phyloP scores from a whole-genome alignment of 306 rosid species.

The Nissolia schottii region DNA sequence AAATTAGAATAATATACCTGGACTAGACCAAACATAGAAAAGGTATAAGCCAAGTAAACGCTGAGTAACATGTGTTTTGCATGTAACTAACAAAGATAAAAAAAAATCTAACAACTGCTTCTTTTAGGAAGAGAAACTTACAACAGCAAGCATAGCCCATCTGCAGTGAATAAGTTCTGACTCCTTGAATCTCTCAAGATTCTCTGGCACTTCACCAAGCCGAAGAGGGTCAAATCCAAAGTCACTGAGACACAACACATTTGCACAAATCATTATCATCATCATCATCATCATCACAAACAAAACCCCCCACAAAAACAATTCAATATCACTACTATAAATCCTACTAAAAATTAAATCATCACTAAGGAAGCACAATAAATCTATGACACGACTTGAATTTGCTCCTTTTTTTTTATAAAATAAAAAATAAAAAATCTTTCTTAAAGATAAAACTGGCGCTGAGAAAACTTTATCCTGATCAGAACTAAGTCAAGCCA shows the following conservation, averaged over 20 bases:
- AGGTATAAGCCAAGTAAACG: too few relatives aligned
- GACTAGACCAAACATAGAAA: too few relatives aligned
- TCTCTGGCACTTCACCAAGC: conserved; percentile 92
- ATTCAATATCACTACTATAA: neutral
- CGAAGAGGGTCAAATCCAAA: conserved; percentile 87
- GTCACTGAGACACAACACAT: conserved; percentile 45
- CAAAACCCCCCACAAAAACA: neutral
- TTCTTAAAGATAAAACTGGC: too few relatives aligned
- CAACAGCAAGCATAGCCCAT: conserved; percentile 99
- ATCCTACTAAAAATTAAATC: neutral
- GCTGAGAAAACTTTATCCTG: too few relatives aligned
- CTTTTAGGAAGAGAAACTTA: conserved; percentile 35
- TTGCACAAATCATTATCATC: neutral
- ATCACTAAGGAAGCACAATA: neutral
- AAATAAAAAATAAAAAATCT: too few relatives aligned
- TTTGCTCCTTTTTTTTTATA: neutral
- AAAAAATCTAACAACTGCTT: neutral
- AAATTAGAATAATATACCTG: too few relatives aligned
- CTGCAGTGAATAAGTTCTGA: conserved; percentile 99
- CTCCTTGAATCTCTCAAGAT: conserved; percentile 94
- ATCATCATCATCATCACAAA: too few relatives aligned
- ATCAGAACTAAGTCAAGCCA: too few relatives aligned
- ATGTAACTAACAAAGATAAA: neutral
- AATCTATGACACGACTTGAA: neutral
- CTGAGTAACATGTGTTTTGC: neutral